phyloP scores from a whole-genome alignment of 495 filamentous ascomycete genomes.

The Hapsidospora chrysogenum region DNA sequence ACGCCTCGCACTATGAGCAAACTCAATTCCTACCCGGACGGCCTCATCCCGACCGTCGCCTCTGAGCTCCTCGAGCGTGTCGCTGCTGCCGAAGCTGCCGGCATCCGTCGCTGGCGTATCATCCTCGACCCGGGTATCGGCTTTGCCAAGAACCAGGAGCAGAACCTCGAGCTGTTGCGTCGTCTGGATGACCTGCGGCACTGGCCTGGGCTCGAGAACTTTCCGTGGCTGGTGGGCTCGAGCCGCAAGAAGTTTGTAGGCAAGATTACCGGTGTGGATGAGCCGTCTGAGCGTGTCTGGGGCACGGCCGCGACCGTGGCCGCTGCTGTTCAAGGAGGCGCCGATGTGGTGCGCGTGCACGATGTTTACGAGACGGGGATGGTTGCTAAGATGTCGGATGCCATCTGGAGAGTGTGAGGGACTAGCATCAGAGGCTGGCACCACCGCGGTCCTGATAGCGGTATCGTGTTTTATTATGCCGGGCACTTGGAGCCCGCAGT shows the following conservation, averaged over 20 bases:
- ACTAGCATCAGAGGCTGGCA: too few species aligned
- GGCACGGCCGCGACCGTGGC: conserved; percentile 83
- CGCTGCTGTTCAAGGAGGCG: conserved; percentile 76
- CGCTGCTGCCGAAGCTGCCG: conserved; percentile 61
- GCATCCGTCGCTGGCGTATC: conserved; percentile 82
- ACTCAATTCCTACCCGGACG: conserved; percentile 52
- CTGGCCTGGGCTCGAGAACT: conserved; percentile 44
- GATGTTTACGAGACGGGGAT: conserved; percentile 82
- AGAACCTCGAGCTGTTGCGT: conserved; percentile 69
- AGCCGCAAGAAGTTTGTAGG: conserved; percentile 89
- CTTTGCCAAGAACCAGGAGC: conserved; percentile 67
- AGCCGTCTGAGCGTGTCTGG: conserved; percentile 46
- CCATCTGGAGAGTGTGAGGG: conserved; percentile 52
- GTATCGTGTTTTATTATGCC: too few species aligned
- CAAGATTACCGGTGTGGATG: conserved; percentile 52
- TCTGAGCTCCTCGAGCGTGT: conserved; percentile 55
- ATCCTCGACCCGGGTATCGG: conserved; percentile 89
- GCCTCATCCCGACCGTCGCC: conserved; percentile 53
- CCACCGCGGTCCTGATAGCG: too few species aligned
- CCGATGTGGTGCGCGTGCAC: conserved; percentile 89
- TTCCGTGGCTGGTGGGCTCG: conserved; percentile 82
- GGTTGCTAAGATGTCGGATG: conserved; percentile 80
- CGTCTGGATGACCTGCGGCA: conserved; percentile 43
- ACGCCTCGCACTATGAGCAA: conserved; percentile 67
- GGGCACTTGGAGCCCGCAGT: too few species aligned